Evolutionary conservation across 257 asterid genomes (phyloP), one percentile per base, ranked within the genome.

Genomic region (Salvia rosmarinus): DNA sequence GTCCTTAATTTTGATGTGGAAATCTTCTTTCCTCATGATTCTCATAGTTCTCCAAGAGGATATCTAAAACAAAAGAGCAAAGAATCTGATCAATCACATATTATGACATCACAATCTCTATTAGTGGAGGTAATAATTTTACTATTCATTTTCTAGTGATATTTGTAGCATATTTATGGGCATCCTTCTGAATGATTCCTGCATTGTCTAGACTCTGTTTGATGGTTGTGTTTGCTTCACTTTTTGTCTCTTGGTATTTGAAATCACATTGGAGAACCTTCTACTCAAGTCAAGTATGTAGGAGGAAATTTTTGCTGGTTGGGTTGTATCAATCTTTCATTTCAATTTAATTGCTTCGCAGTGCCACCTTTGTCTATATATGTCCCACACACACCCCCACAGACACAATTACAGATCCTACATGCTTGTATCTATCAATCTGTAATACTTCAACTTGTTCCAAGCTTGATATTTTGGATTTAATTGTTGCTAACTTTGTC

Each of bases 1-100:
- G 61, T 90, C 78, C 78, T 90, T 68, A 75, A 79, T 51, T 90
- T 90, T 82, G 96, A 90, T 74, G 89, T 81, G 58, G 96, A 90
- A 73, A 77, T 90, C 69, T 88, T 78, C 82, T 83, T 83, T 80
- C 96, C 96, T 59, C 85, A 23, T 64, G 96, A 86, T 83, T 78
- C 85, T 68, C 74, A 73, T 73, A 84, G 94, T 81, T 72, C 76
- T 64, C 95, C 96, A 11, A 83, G 82, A 78, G 95, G 93, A 39
- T 90, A 88, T 82, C 79, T 71, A 73, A 90, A 88, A 76, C 88
- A 82, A 80, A 86, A 86, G 83, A 79, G 85, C 83, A 90, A 72
- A 67, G 93, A 83, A 62, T 82, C 88, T 52, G 91, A 90, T 80
- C 85, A 77, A 37, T 67, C 77, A 35, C 89, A 86, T 82, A 73